phyloP scores from a whole-genome alignment of 2,329 filamentous ascomycete species.

The Clarireedia homoeocarpa region DNA sequence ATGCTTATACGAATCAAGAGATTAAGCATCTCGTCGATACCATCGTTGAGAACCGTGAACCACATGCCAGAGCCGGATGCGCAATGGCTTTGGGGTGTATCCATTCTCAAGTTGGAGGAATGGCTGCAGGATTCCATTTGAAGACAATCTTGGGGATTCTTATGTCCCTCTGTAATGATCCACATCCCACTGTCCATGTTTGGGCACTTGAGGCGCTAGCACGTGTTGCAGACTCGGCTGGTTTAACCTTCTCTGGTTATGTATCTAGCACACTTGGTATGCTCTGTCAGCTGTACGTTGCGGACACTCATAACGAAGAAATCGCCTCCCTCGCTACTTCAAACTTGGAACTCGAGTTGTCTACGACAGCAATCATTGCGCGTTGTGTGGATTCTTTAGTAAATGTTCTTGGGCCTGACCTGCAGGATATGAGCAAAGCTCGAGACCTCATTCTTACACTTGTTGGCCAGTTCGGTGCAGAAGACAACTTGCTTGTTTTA shows the following conservation, averaged over 20 bases:
- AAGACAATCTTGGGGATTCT: slow-evolving; percentile 96
- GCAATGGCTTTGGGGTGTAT: slow-evolving; percentile 90
- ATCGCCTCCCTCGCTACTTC: slow-evolving; percentile 73
- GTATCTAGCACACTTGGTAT: slow-evolving; percentile 88
- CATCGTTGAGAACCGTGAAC: slow-evolving; percentile 89
- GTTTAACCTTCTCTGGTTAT: slow-evolving; percentile 83
- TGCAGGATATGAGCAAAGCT: slow-evolving; percentile 89
- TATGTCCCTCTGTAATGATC: slow-evolving; percentile 95
- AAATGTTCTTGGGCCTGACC: slow-evolving; percentile 89
- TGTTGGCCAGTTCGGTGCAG: slow-evolving; percentile 72
- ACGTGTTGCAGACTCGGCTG: slow-evolving; percentile 82
- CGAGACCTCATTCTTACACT: slow-evolving; percentile 85
- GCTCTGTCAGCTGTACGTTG: slow-evolving; percentile 85
- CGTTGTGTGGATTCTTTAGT: slow-evolving; percentile 91
- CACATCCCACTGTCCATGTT: slow-evolving; percentile 90
- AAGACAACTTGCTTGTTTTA: slow-evolving; percentile 62
- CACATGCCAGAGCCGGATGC: slow-evolving; percentile 86
- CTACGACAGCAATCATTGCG: slow-evolving; percentile 74
- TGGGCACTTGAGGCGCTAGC: slow-evolving; percentile 90
- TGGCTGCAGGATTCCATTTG: slow-evolving; percentile 92
- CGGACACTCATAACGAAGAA: slow-evolving; percentile 85
- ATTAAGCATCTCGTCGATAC: slow-evolving; percentile 90
- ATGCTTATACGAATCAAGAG: slow-evolving; percentile 78
- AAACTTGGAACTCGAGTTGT: slow-evolving; percentile 80
- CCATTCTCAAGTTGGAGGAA: slow-evolving; percentile 90